Evolutionary conservation across 2,329 filamentous ascomycete species (phyloP).

Genomic region (Amauroascus niger): DNA sequence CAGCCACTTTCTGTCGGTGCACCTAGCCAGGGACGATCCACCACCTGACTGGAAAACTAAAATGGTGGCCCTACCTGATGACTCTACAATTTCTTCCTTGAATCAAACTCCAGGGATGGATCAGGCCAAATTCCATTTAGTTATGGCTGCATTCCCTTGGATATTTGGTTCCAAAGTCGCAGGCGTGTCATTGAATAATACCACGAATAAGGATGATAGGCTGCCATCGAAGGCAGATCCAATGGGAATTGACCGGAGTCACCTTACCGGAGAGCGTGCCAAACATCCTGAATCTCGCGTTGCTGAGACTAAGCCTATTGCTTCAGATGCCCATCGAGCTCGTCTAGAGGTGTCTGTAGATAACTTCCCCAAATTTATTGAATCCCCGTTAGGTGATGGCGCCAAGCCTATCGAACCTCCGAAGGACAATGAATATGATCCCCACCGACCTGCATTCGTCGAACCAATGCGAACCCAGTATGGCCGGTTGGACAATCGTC

Average conservation of each 20-base stretch:
- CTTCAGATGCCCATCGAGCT: neutral
- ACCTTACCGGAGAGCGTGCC: neutral
- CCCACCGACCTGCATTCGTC: conserved; percentile 31
- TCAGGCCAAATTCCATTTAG: conserved; percentile 44
- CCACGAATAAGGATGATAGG: neutral
- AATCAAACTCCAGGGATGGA: conserved; percentile 48
- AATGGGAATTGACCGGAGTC: neutral
- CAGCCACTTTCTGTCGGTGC: conserved; percentile 32
- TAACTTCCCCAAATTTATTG: conserved; percentile 19
- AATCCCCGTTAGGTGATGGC: conserved; percentile 16
- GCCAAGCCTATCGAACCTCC: conserved; percentile 25
- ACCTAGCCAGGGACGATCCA: conserved; percentile 23
- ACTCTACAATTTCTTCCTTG: conserved; percentile 26
- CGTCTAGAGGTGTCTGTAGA: conserved; percentile 19
- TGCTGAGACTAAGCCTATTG: neutral
- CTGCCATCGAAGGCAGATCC: conserved; percentile 1
- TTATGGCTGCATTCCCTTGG: conserved; percentile 44
- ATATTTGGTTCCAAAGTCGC: conserved; percentile 24
- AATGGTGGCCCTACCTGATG: conserved; percentile 52
- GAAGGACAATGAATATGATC: conserved; percentile 43
- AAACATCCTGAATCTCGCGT: neutral
- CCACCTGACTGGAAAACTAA: conserved; percentile 48
- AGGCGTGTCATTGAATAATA: neutral
- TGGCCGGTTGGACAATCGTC: conserved; percentile 11
- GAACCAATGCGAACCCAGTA: conserved; percentile 17